phyloP scores from a whole-genome alignment of 2,329 filamentous ascomycete species.

The Sporothrix dimorphospora region DNA sequence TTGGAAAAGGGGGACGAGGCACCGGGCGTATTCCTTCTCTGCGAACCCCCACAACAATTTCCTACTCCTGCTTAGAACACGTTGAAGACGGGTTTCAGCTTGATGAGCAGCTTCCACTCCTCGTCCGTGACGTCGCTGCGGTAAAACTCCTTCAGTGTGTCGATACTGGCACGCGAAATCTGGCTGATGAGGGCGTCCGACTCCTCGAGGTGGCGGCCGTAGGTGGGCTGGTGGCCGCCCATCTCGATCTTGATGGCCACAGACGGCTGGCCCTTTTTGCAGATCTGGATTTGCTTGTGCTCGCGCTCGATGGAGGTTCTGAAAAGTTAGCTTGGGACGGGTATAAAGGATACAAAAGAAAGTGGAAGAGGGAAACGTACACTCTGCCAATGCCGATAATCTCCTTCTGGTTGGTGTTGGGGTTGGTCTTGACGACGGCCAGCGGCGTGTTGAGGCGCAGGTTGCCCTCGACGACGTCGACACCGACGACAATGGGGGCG shows the following conservation, averaged over 20 bases:
- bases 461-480: conserved; percentile 91
- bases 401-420: conserved; percentile 79
- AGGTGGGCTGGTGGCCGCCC: conserved; percentile 87
- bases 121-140: conserved; percentile 83
- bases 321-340: conserved; percentile 34
- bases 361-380: conserved; percentile 59
- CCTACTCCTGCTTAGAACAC: conserved; percentile 59
- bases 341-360: not conserved
- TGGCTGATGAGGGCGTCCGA: conserved; percentile 84
- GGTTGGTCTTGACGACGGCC: conserved; percentile 80
- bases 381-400: conserved; percentile 87
- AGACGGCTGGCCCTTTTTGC: conserved; percentile 96
- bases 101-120: conserved; percentile 93
- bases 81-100: conserved; percentile 93
- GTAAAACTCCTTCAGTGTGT: conserved; percentile 96
- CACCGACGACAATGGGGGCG: conserved; percentile 88
- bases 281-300: conserved; percentile 89
- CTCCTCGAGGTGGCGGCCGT: conserved; percentile 94
- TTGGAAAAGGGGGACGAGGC: not conserved
- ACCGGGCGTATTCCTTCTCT: not conserved
- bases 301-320: conserved; percentile 97
- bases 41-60: not conserved
- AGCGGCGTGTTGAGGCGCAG: conserved; percentile 88
- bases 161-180: conserved; percentile 86
- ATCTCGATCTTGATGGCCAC: conserved; percentile 97